Evolutionary conservation across 352 stramenopile species (phyloP).

Genomic region (Globisporangium nagaii): DNA sequence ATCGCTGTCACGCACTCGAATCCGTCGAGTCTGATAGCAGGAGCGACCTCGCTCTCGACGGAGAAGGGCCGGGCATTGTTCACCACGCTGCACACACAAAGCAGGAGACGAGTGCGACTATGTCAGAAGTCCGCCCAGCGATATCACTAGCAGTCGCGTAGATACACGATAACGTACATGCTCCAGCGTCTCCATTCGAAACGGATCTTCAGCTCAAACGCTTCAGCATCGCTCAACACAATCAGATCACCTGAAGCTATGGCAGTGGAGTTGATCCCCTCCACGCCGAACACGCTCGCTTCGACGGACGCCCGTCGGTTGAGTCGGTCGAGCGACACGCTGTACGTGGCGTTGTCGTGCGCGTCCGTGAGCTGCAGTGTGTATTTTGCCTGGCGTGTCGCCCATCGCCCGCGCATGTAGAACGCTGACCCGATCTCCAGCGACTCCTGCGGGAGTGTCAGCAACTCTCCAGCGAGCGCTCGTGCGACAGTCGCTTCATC

Average conservation of each 20-base stretch:
- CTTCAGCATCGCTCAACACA: constrained; percentile 5
- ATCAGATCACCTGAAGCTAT: neutral
- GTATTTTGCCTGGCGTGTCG: neutral
- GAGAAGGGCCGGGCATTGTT: constrained; percentile 6
- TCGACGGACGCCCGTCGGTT: neutral
- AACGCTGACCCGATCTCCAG: constrained; percentile 4
- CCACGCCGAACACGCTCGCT: neutral
- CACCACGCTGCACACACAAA: neutral
- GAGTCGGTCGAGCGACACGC: constrained; percentile 6
- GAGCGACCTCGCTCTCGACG: neutral
- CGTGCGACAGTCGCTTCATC: neutral
- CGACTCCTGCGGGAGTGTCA: neutral
- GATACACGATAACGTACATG: constrained; percentile 15
- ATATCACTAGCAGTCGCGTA: no score
- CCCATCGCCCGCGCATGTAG: constrained; percentile 16
- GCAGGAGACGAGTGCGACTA: no score
- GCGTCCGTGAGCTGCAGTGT: neutral
- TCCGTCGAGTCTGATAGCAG: neutral
- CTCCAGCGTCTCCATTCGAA: constrained; percentile 11
- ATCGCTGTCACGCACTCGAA: constrained; percentile 21
- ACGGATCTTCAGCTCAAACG: constrained; percentile 10
- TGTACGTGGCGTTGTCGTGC: neutral
- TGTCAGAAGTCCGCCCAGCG: no score
- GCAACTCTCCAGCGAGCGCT: neutral
- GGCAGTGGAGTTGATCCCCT: neutral